Conservation (phyloP, 768 basidiomycete species). For the Russula foetens region DNA sequence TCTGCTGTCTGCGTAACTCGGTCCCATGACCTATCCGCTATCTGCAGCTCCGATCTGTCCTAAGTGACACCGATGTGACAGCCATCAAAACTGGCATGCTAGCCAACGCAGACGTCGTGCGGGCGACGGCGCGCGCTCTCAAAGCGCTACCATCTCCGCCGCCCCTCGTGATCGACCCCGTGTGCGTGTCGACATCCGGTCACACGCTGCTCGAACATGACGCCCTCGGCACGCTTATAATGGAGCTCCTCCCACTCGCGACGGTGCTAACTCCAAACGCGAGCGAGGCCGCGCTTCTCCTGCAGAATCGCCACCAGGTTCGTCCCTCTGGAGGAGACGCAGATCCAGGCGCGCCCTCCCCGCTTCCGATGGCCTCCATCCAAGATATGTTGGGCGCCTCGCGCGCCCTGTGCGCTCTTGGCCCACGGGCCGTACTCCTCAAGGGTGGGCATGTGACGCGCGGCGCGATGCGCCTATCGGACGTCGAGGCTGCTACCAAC, state of each 20-base stretch:
- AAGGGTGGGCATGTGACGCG: slow-evolving; percentile 77
- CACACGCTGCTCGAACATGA: slow-evolving; percentile 63
- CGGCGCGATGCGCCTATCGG: slow-evolving; percentile 29
- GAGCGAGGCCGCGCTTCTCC: slow-evolving; percentile 65
- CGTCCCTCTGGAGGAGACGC: too few relatives aligned
- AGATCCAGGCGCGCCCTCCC: background rate
- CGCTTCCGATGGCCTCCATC: slow-evolving; percentile 34
- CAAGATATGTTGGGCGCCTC: slow-evolving; percentile 56
- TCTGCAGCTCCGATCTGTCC: slow-evolving; percentile 56
- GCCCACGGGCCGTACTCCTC: slow-evolving; percentile 54
- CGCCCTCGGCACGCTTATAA: slow-evolving; percentile 52
- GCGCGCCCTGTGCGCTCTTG: slow-evolving; percentile 37
- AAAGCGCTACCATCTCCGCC: slow-evolving; percentile 29
- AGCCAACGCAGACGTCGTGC: slow-evolving; percentile 46
- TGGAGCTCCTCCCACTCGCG: slow-evolving; percentile 62
- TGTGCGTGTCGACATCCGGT: slow-evolving; percentile 86
- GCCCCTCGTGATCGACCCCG: slow-evolving; percentile 76
- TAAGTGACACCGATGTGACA: slow-evolving; percentile 61
- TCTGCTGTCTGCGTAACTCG: too few relatives aligned
- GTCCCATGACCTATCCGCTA: background rate
- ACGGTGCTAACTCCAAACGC: slow-evolving; percentile 80
- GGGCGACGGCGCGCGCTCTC: slow-evolving; percentile 47
- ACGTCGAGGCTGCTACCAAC: slow-evolving; percentile 29
- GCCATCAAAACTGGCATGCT: slow-evolving; percentile 93
- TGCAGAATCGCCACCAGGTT: slow-evolving; percentile 33